Evolutionary conservation across 768 basidiomycete species (phyloP).

Genomic region (Scleroderma bovista): DNA sequence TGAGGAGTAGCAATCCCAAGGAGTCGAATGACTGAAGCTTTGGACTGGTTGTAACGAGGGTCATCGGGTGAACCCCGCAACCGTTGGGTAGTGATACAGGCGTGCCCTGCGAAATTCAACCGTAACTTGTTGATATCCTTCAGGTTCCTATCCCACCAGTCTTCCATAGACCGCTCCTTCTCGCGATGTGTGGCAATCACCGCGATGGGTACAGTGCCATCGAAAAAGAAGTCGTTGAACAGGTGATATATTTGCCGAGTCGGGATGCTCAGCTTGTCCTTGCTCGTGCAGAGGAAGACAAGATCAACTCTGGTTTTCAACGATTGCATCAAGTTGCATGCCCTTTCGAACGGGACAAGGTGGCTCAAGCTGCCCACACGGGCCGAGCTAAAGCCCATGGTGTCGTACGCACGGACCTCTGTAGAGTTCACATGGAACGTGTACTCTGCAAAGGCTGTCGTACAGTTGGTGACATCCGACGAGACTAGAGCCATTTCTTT

Average conservation of each 20-base stretch:
- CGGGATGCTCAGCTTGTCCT: not conserved
- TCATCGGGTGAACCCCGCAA: not conserved
- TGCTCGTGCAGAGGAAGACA: conserved; percentile 3
- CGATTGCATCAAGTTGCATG: conserved; percentile 20
- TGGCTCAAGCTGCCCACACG: not conserved
- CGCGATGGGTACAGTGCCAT: conserved; percentile 24
- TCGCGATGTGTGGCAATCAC: conserved; percentile 29
- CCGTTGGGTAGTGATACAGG: conserved; percentile 28
- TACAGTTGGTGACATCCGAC: conserved; percentile 22
- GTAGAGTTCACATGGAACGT: not conserved
- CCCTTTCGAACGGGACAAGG: conserved; percentile 8
- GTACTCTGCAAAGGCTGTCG: conserved; percentile 13
- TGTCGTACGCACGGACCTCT: conserved; percentile 7
- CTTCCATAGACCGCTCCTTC: conserved; percentile 17
- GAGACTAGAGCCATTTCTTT: conserved; percentile 17
- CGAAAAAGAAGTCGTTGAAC: conserved; percentile 32
- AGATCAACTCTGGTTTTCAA: conserved; percentile 19
- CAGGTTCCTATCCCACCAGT: conserved; percentile 17
- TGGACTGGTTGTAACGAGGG: not conserved
- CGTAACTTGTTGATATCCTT: conserved; percentile 13
- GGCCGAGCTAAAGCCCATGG: conserved; percentile 14
- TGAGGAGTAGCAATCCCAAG: not conserved
- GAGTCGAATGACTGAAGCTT: not conserved
- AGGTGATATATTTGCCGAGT: conserved; percentile 8
- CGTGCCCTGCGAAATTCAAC: conserved; percentile 25